Percentiles rank a stretch among this genome's conserved stretches.
phyloP scores from a whole-genome alignment of 306 rosid species.

The Trichosanthes cucumerina region DNA sequence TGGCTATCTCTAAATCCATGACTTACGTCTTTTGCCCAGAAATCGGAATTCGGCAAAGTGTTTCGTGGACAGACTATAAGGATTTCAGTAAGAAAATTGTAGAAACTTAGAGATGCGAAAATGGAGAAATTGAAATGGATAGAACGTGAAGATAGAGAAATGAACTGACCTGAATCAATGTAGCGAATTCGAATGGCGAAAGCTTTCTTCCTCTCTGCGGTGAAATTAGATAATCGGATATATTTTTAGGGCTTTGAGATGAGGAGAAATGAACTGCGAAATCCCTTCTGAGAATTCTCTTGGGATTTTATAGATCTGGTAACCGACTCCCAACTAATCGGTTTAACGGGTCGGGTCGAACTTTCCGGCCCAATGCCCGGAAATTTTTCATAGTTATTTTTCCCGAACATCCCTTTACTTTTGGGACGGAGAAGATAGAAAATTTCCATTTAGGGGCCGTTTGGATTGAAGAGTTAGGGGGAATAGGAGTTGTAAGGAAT shows the following conservation, averaged over 20 bases:
- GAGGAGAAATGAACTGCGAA: neutral
- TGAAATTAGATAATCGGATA: neutral
- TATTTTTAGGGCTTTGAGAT: neutral
- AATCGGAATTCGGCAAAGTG: neutral
- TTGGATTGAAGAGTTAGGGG: too few species aligned
- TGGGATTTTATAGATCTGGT: neutral
- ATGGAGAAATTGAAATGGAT: neutral
- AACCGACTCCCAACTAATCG: constrained; percentile 1
- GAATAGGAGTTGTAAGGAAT: too few species aligned
- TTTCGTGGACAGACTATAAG: neutral
- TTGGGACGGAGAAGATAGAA: too few species aligned
- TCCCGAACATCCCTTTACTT: too few species aligned
- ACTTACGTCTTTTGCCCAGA: neutral
- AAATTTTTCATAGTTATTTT: too few species aligned
- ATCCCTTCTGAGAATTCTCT: neutral
- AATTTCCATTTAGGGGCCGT: too few species aligned
- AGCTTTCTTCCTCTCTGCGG: neutral
- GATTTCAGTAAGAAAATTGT: neutral
- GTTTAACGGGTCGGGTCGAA: neutral
- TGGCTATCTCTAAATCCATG: constrained; percentile 61
- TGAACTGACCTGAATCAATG: neutral
- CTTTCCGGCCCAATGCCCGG: neutral
- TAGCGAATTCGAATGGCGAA: neutral
- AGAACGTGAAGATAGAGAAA: neutral
- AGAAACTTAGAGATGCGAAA: neutral